Evolutionary conservation across 139 green algal genomes (phyloP).

Genomic region (Chlamydomonas sp.): DNA sequence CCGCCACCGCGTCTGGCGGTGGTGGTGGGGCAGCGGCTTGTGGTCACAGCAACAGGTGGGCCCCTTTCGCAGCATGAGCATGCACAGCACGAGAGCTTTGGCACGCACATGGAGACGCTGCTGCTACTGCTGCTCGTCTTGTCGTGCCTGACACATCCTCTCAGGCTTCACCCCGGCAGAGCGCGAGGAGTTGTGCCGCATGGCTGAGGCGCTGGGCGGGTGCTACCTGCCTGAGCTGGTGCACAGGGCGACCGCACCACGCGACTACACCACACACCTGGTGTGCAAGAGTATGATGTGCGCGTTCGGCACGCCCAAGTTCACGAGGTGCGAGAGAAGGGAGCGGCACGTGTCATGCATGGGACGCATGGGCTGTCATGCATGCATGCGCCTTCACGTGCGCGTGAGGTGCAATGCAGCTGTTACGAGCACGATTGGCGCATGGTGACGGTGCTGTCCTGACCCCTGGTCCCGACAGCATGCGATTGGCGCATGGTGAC

Average conservation of each 20-base stretch:
- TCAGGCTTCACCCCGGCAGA: conserved; percentile 8
- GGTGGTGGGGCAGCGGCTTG: background rate
- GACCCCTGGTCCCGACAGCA: too few relatives aligned
- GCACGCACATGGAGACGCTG: background rate
- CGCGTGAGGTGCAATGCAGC: too few relatives aligned
- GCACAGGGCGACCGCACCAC: background rate
- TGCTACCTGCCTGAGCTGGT: conserved; percentile 8
- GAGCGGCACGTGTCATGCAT: background rate
- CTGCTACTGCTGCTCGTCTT: background rate
- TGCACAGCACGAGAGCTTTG: background rate
- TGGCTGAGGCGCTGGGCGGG: background rate
- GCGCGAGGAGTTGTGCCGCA: background rate
- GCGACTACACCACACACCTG: conserved; percentile 10
- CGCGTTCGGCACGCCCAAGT: conserved; percentile 14
- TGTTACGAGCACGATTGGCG: too few relatives aligned
- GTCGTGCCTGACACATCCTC: background rate
- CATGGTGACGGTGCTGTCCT: too few relatives aligned
- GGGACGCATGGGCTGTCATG: background rate
- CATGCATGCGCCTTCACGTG: background rate
- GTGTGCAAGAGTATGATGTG: conserved; percentile 16
- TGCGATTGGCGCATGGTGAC: too few relatives aligned
- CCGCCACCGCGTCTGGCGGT: too few relatives aligned
- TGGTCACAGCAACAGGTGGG: background rate
- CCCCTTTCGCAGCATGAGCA: background rate
- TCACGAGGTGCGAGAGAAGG: background rate